Evolutionary conservation across 208 protist species (phyloP).

Genomic region (Acanthamoeba quina): DNA sequence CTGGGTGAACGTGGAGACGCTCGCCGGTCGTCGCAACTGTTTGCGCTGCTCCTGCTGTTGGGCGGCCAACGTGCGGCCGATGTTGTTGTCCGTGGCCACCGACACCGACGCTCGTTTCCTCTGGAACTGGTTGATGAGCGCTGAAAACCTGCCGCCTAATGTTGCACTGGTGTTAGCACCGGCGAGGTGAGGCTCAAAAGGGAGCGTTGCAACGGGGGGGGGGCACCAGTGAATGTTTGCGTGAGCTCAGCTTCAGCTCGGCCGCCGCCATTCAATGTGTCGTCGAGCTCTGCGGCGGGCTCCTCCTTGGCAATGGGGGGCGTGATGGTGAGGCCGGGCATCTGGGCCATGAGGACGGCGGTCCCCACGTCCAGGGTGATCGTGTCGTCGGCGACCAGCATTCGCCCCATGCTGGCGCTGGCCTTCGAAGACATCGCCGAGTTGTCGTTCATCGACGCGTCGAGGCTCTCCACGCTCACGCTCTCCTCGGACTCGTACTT

Average conservation of each 20-base stretch:
- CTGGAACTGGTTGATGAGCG: neutral
- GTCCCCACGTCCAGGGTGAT: neutral
- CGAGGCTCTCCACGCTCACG: slow-evolving; percentile 39
- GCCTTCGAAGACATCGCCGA: neutral
- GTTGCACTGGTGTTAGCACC: neutral
- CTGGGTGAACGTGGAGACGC: neutral
- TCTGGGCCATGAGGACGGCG: neutral
- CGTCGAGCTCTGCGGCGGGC: neutral
- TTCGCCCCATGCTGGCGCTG: neutral
- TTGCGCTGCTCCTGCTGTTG: slow-evolving; percentile 2
- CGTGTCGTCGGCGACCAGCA: neutral
- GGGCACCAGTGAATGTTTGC: neutral
- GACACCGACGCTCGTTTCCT: neutral
- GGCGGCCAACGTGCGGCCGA: neutral
- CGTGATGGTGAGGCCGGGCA: neutral
- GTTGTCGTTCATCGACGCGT: neutral
- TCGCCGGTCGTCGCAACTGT: neutral
- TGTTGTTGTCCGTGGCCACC: neutral
- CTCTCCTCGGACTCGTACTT: slow-evolving; percentile 34
- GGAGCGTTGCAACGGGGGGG: neutral
- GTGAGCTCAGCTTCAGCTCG: neutral
- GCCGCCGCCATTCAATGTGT: neutral
- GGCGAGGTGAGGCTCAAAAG: too few species aligned
- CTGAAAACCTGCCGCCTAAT: neutral
- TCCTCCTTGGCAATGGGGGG: neutral